Percentiles rank a stretch among this genome's conserved stretches.
Evolutionary conservation across 306 rosid genomes (phyloP).

Genomic region (Luffa aegyptiaca): DNA sequence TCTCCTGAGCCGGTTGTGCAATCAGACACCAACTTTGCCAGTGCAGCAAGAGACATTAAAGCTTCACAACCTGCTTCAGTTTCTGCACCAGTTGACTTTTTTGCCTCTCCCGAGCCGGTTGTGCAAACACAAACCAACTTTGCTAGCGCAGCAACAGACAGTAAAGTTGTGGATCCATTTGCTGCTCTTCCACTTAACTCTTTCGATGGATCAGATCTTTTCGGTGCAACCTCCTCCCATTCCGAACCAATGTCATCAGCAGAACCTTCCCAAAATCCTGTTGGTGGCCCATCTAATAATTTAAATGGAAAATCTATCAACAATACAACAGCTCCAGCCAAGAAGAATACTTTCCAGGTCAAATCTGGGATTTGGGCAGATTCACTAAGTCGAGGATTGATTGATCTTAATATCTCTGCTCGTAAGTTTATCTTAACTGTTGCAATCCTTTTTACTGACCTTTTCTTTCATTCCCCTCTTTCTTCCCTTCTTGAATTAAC

Average conservation of each 20-base stretch:
- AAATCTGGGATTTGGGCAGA: slow-evolving; percentile 98
- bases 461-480: neutral
- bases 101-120: slow-evolving; percentile 50
- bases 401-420: slow-evolving; percentile 94
- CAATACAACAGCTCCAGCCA: slow-evolving; percentile 33
- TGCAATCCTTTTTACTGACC: neutral
- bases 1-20: slow-evolving; percentile 44
- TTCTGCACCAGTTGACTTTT: slow-evolving; percentile 58
- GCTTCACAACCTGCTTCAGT: slow-evolving; percentile 57
- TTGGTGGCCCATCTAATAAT: slow-evolving; percentile 19
- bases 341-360: slow-evolving; percentile 64
- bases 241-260: slow-evolving; percentile 49
- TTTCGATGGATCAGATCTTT: slow-evolving; percentile 71
- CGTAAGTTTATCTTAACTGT: slow-evolving; percentile 44
- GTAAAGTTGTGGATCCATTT: slow-evolving; percentile 62
- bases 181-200: slow-evolving; percentile 77
- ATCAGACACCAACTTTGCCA: slow-evolving; percentile 32
- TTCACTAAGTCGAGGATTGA: slow-evolving; percentile 93
- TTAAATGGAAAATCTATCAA: slow-evolving; percentile 29
- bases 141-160: neutral
- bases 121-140: slow-evolving; percentile 41
- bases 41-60: neutral
- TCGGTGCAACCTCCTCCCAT: slow-evolving; percentile 64
- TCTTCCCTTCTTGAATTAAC: neutral
- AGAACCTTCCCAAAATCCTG: slow-evolving; percentile 42